Percentiles rank a stretch among this genome's conserved stretches.
phyloP scores from a whole-genome alignment of 2,329 filamentous ascomycete genomes.

The Periconia digitata region DNA sequence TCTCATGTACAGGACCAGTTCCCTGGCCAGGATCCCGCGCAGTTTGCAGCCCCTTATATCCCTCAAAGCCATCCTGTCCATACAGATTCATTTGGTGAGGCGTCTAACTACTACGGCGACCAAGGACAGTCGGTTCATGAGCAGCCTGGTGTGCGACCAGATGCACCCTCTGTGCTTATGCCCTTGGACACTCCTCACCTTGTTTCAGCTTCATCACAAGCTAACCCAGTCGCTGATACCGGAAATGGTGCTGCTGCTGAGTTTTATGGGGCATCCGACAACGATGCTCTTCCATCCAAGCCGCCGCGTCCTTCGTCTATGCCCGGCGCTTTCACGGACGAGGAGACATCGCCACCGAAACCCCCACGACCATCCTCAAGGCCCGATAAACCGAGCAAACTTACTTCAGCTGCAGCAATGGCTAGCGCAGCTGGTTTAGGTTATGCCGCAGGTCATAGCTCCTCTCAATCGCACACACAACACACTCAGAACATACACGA shows the following conservation, averaged over 20 bases:
- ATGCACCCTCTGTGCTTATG: constrained; percentile 55
- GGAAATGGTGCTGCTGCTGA: constrained; percentile 61
- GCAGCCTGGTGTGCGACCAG: constrained; percentile 62
- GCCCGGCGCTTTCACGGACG: constrained; percentile 41
- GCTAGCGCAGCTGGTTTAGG: constrained; percentile 47
- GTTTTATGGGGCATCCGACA: constrained; percentile 49
- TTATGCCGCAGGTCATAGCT: constrained; percentile 42
- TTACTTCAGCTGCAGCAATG: constrained; percentile 38
- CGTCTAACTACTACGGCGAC: constrained; percentile 65
- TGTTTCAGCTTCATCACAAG: constrained; percentile 52
- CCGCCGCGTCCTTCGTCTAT: constrained; percentile 38
- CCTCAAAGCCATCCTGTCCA: constrained; percentile 37
- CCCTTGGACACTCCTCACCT: constrained; percentile 58
- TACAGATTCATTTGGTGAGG: constrained; percentile 51
- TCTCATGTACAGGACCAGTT: constrained; percentile 60
- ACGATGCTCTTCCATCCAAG: constrained; percentile 32
- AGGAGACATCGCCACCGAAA: constrained; percentile 30
- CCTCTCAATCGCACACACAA: constrained; percentile 25
- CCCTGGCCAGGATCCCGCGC: constrained; percentile 57
- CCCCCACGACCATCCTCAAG: constrained; percentile 35
- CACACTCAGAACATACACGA: constrained; percentile 18
- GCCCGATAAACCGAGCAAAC: constrained; percentile 33
- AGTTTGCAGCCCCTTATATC: constrained; percentile 49
- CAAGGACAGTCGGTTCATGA: constrained; percentile 60
- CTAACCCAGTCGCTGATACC: constrained; percentile 61